Evolutionary conservation across 176 grass and related monocot species (phyloP), one percentile per base, ranked within the genome.

Genomic region (Pharus latifolius): DNA sequence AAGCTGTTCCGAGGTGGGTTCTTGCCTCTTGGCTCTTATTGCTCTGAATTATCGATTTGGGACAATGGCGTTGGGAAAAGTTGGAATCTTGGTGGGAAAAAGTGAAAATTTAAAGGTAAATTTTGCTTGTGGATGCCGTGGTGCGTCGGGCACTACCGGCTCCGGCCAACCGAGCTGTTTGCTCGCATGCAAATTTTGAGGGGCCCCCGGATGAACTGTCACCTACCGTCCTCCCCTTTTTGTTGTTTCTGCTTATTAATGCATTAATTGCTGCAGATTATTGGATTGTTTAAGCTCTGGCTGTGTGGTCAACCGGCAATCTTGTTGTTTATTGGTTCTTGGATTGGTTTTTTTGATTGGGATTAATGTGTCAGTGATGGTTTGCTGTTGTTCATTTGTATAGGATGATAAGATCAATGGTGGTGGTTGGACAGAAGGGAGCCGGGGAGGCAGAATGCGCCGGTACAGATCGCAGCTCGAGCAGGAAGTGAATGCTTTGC

Each of bases 391-490:
- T 28, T 82, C 46, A 25, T 76, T 51, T 46, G 33, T 54, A n/a
- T n/a, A 97, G 93, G 86, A 87, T 83, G 89, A 58, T 43, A 88
- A 88, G 84, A 65, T 56, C 49, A 85, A 34, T 18, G 76, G 47
- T 35, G 54, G 67, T 63, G 74, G 78, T 48, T 79, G 63, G 49
- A 90, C 59, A 28, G 84, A 67, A 59, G 89, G 80, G 51, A 81
- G 52, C 41, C 69, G 56, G 28, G 61, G 19, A 12, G 52, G 22
- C 30, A 87, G 57, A 55, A 88, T 77, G 82, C 67, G 69, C 54
- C 65, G 45, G 34, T 90, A 97, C 60, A 87, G 78, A 60, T 83
- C 67, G 20, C 89, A 92, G 50, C 94, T 97, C 1, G 81, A 97
- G 82, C 72, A 88, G 60, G 94, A 97, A 63, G 89, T 92, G 70